Evolutionary conservation across 805 yeast genomes (phyloP).

Genomic region (Cyberlindnera bimundalis): DNA sequence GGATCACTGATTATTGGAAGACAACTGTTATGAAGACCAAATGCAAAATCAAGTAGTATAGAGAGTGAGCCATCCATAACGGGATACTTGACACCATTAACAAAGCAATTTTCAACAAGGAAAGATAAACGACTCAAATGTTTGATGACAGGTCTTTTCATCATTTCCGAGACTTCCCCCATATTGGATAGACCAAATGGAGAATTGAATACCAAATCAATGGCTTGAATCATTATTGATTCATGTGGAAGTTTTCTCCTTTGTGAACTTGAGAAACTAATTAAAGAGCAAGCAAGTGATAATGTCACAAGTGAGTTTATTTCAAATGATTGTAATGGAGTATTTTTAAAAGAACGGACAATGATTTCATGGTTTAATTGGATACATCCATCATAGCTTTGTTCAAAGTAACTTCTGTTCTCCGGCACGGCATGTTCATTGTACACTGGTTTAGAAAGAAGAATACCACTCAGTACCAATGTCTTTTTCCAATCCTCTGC

Average conservation of each 20-base stretch:
- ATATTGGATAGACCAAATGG: constrained; percentile 17
- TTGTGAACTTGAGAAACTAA: constrained; percentile 17
- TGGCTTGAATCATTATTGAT: constrained; percentile 15
- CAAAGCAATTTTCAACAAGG: constrained; percentile 37
- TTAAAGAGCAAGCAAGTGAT: constrained; percentile 21
- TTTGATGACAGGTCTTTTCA: constrained; percentile 38
- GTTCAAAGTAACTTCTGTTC: constrained; percentile 33
- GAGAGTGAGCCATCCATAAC: constrained; percentile 16
- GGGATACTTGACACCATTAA: constrained; percentile 20
- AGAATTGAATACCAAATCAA: constrained; percentile 22
- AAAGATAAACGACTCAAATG: constrained; percentile 48
- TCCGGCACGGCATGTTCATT: constrained; percentile 32
- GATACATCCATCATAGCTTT: constrained; percentile 32
- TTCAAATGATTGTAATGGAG: constrained; percentile 23
- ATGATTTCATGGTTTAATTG: constrained; percentile 33
- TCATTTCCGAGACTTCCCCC: constrained; percentile 8
- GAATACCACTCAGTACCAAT: constrained; percentile 41
- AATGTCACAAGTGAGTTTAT: constrained; percentile 16
- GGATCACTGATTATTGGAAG: constrained; percentile 5
- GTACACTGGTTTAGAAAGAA: constrained; percentile 33
- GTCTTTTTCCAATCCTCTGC: constrained; percentile 40
- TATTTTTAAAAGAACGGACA: constrained; percentile 5
- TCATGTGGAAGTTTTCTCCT: constrained; percentile 22
- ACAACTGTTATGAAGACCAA: constrained; percentile 5
- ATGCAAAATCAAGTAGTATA: constrained; percentile 16